phyloP scores from a whole-genome alignment of 176 grass and related monocot species.

The Oryza officinalis region DNA sequence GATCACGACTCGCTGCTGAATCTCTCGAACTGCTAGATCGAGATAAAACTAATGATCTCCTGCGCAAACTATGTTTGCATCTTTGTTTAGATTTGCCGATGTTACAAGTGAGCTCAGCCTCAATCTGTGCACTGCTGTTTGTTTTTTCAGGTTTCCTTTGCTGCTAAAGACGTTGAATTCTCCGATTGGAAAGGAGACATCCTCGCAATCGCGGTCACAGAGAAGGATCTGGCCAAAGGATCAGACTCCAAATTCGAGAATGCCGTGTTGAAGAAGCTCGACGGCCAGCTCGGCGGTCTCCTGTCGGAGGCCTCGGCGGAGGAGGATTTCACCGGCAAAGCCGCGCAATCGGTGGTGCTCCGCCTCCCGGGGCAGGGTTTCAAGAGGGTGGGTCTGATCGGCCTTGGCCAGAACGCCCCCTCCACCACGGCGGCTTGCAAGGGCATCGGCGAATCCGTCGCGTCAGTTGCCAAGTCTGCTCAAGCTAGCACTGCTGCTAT shows the following conservation, averaged over 20 bases:
- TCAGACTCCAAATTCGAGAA: slow-evolving; percentile 85
- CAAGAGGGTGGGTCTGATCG: slow-evolving; percentile 84
- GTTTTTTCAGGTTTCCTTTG: slow-evolving; percentile 61
- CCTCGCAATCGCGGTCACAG: slow-evolving; percentile 76
- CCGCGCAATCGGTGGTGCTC: slow-evolving; percentile 75
- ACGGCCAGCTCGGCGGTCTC: slow-evolving; percentile 68
- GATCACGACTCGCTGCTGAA: background rate
- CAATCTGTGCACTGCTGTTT: background rate
- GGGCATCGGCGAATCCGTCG: slow-evolving; percentile 72
- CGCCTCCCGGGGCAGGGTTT: slow-evolving; percentile 74
- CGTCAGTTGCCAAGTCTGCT: slow-evolving; percentile 69
- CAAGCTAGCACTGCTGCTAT: slow-evolving; percentile 77
- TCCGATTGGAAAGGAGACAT: slow-evolving; percentile 88
- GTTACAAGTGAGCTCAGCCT: slow-evolving; percentile 25
- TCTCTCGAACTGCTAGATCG: slow-evolving; percentile 27
- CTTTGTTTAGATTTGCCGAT: background rate
- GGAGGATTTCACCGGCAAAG: slow-evolving; percentile 91
- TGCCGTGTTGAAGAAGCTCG: slow-evolving; percentile 65
- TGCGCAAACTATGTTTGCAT: background rate
- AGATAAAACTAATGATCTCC: background rate
- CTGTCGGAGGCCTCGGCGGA: slow-evolving; percentile 67
- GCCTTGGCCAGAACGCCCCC: slow-evolving; percentile 61
- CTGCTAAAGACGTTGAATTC: slow-evolving; percentile 73
- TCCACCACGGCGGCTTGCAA: slow-evolving; percentile 49
- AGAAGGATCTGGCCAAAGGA: slow-evolving; percentile 83